phyloP scores from a whole-genome alignment of 2,329 filamentous ascomycete species.

The Talaromyces sp. region DNA sequence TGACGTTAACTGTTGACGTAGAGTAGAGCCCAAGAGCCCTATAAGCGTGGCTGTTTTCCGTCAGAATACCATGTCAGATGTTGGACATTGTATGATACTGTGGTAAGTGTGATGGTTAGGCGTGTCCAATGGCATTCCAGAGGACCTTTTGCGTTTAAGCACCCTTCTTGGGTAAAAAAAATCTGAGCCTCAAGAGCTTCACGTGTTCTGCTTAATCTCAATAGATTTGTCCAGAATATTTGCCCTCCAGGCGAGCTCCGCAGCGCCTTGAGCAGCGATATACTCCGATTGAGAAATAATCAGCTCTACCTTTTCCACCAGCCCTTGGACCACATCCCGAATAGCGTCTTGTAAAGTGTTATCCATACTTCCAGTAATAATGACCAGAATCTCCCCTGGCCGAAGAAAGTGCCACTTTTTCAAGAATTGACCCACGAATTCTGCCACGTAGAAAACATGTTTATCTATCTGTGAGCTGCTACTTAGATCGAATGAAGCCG shows the following conservation, averaged over 20 bases:
- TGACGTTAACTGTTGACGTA: too few species aligned
- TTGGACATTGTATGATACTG: too few species aligned
- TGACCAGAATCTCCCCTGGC: background rate
- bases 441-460: background rate
- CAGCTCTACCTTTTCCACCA: background rate
- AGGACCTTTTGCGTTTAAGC: too few species aligned
- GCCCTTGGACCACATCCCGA: background rate
- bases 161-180: too few species aligned
- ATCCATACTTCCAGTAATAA: background rate
- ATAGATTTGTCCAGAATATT: background rate
- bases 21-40: too few species aligned
- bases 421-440: background rate
- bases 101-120: too few species aligned
- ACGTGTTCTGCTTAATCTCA: too few species aligned
- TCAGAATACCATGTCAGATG: too few species aligned
- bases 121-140: too few species aligned
- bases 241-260: background rate
- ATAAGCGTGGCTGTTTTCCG: too few species aligned
- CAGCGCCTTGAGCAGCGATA: background rate
- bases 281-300: background rate
- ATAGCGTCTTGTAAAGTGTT: background rate
- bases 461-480: background rate
- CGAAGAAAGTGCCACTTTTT: background rate
- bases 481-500: background rate
- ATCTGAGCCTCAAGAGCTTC: too few species aligned